Conservation (phyloP, 441 rosid species). For the Omphalea diandra region DNA sequence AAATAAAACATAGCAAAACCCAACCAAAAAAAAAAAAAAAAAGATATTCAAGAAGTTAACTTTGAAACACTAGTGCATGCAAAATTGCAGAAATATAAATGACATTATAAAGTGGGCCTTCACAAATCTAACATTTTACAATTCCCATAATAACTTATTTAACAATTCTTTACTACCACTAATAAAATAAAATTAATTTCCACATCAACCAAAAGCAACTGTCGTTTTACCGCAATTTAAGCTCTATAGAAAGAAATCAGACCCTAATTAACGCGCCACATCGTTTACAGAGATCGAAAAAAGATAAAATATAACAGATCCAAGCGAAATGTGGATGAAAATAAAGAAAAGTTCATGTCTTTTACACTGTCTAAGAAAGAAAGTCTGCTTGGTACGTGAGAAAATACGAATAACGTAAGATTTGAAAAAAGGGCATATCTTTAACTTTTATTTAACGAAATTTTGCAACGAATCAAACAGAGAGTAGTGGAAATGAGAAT, state of each 20-base stretch:
- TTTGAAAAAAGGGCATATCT: background rate
- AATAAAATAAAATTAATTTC: background rate
- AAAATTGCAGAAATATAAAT: background rate
- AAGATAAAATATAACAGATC: background rate
- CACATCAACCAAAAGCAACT: background rate
- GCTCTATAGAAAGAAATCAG: background rate
- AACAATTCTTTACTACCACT: no score
- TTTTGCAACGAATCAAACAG: conserved; percentile 4
- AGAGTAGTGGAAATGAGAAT: background rate
- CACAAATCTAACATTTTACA: background rate
- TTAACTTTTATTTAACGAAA: background rate
- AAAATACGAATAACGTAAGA: background rate
- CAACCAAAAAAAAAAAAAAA: background rate
- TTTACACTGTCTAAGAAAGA: background rate
- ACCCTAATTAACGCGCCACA: background rate
- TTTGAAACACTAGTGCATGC: background rate
- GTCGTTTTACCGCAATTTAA: background rate
- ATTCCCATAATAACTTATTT: no score
- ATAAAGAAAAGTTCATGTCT: no score
- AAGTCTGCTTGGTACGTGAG: background rate
- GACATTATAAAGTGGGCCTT: no score
- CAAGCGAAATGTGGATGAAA: background rate
- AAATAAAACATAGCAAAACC: background rate
- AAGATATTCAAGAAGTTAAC: background rate
- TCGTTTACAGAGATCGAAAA: background rate